Evolutionary conservation across 441 rosid species (phyloP).

Genomic region (Gossypium laxum): DNA sequence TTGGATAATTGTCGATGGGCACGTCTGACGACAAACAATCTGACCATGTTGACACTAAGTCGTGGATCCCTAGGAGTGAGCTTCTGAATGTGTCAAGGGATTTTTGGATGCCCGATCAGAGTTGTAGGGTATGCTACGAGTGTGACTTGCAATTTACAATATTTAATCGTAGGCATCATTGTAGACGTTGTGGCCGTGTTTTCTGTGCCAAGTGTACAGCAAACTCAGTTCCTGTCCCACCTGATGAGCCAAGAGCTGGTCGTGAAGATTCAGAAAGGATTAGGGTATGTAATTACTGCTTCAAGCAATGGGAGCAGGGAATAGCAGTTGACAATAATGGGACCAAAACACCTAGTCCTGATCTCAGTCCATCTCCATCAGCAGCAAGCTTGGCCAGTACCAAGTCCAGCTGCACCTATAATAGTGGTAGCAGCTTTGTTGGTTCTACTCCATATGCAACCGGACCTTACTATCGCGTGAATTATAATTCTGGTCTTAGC

Average conservation of each 20-base stretch:
- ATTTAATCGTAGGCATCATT: slow-evolving; percentile 57
- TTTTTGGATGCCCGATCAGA: slow-evolving; percentile 77
- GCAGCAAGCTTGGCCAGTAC: slow-evolving; percentile 44
- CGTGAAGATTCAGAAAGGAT: slow-evolving; percentile 44
- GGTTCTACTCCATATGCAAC: slow-evolving; percentile 31
- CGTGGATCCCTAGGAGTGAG: slow-evolving; percentile 44
- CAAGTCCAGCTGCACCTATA: not conserved
- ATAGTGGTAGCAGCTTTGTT: not conserved
- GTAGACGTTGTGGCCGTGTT: slow-evolving; percentile 59
- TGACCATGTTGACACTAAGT: slow-evolving; percentile 37
- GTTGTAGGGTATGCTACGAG: slow-evolving; percentile 69
- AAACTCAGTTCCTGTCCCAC: slow-evolving; percentile 40
- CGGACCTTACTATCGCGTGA: slow-evolving; percentile 34
- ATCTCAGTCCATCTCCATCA: slow-evolving; percentile 42
- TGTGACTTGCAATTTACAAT: slow-evolving; percentile 58
- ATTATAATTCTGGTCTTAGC: slow-evolving; percentile 27
- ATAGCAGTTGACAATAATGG: slow-evolving; percentile 36
- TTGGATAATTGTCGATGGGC: slow-evolving; percentile 49
- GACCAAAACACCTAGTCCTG: slow-evolving; percentile 30
- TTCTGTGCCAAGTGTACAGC: slow-evolving; percentile 63
- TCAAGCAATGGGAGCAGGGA: slow-evolving; percentile 50
- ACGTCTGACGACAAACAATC: slow-evolving; percentile 35
- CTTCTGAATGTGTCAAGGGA: slow-evolving; percentile 49
- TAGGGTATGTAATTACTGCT: slow-evolving; percentile 61
- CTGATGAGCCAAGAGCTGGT: slow-evolving; percentile 32